phyloP scores from a whole-genome alignment of 805 yeast genomes.

The Saturnispora besseyi region DNA sequence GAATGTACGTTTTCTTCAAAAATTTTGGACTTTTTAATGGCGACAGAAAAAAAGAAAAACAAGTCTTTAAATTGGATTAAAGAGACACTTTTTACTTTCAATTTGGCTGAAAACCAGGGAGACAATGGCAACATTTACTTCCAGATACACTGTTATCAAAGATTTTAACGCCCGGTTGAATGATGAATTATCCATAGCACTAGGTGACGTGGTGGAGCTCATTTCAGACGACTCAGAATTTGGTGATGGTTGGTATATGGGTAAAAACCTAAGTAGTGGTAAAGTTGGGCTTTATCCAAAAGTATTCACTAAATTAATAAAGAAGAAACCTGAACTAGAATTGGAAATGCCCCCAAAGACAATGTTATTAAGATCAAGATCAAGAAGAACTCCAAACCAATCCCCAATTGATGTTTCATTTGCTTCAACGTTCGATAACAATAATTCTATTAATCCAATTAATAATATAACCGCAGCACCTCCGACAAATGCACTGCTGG shows the following conservation, averaged over 20 bases:
- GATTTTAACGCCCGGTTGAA: constrained; percentile 81
- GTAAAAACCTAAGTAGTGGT: constrained; percentile 62
- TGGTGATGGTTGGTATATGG: constrained; percentile 97
- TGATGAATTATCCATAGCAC: constrained; percentile 73
- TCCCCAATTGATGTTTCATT: constrained; percentile 19
- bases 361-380: constrained; percentile 46
- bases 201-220: constrained; percentile 83
- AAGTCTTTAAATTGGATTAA: neutral
- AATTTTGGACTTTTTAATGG: neutral
- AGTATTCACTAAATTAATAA: constrained; percentile 52
- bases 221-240: constrained; percentile 89
- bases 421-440: constrained; percentile 2
- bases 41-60: neutral
- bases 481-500: neutral
- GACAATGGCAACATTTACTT: neutral
- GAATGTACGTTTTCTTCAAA: neutral
- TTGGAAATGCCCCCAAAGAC: constrained; percentile 22
- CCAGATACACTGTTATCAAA: constrained; percentile 54
- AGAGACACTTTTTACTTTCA: neutral
- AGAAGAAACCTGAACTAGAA: constrained; percentile 6
- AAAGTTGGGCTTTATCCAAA: constrained; percentile 87
- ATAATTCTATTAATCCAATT: neutral
- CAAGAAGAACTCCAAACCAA: constrained; percentile 37
- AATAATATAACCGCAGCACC: neutral
- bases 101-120: neutral